Percentiles rank a stretch among this genome's conserved stretches.
Conservation (phyloP, 106 monocot species). For the Acorus calamus region DNA sequence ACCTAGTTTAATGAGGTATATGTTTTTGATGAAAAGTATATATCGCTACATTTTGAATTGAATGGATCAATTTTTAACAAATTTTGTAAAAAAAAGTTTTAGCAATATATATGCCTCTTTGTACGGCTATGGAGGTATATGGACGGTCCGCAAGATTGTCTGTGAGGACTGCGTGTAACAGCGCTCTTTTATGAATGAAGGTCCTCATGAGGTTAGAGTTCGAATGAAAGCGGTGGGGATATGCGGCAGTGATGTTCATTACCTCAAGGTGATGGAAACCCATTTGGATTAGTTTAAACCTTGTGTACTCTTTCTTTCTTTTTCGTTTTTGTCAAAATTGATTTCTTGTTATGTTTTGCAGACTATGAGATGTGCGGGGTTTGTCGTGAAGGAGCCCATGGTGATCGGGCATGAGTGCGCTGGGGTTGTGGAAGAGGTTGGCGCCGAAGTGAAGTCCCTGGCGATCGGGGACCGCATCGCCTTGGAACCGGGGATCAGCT, state of each 20-base stretch:
- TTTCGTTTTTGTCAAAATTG: neutral
- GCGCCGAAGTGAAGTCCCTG: constrained; percentile 65
- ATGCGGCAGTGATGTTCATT: constrained; percentile 96
- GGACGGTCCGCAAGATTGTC: neutral
- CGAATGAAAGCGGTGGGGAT: constrained; percentile 98
- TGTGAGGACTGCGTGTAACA: neutral
- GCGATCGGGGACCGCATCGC: constrained; percentile 73
- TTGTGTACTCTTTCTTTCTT: neutral
- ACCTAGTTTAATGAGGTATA: too few relatives aligned
- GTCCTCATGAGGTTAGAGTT: constrained; percentile 70
- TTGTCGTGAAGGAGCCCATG: constrained; percentile 96
- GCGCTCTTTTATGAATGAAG: constrained; percentile 12
- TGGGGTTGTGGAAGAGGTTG: constrained; percentile 86
- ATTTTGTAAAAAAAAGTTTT: too few relatives aligned
- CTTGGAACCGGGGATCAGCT: constrained; percentile 89
- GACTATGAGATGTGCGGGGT: constrained; percentile 71
- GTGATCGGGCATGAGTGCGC: constrained; percentile 98
- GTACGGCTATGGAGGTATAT: too few relatives aligned
- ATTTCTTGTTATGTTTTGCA: constrained; percentile 6
- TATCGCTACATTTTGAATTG: too few relatives aligned
- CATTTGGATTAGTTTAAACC: neutral
- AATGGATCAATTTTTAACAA: too few relatives aligned
- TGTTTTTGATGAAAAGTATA: too few relatives aligned
- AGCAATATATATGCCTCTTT: too few relatives aligned
- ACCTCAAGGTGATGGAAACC: constrained; percentile 57